Evolutionary conservation across 805 yeast species (phyloP), one percentile per base, ranked within the genome.

Genomic region (Candida oleophila): DNA sequence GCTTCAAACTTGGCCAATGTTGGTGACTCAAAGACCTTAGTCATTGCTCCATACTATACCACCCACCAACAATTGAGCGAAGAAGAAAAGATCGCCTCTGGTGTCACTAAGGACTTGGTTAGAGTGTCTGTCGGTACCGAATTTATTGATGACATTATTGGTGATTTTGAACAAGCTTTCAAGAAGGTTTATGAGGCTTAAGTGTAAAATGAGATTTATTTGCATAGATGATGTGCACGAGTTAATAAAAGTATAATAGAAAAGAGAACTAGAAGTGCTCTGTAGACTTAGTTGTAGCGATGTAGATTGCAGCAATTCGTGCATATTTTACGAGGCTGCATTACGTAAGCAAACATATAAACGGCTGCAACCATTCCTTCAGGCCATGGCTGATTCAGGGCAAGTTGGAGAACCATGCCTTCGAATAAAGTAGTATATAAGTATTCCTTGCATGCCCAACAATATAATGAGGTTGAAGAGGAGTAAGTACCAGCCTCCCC

Each of bases 1-100:
- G 95, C 96, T 47, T 85, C 96, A 28, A 88, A 90, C 73, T 81
- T 94, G 64, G 98, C 99, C 42, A 92, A 92, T 61, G 97, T 92
- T 49, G 99, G 99, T 64, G 99, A 92, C 62, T 84, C 92, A 43
- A 94, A 92, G 75, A 89, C 98, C 39, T 78, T 92, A 64, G 96
- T 92, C 48, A 92, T 92, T 67, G 91, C 97, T 45, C 99, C 99
- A 54, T 91, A 85, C 78, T 89, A 80, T 70, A 94, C 98, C 36
- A 92, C 98, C 21, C 99, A 92, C 70, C 91, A 89, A 66, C 98
- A 94, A 74, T 78, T 92, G 61, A 68, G 74, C 37, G 89, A 87
- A 40, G 87, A 83, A 54, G 97, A 89, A 74, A 89, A 88, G 71
- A 47, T 70, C 37, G 82, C 85, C 12, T 77, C 95, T 42, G 97